A percentile compares a stretch with the other conserved stretches of the same genome.
Conservation (phyloP, 441 rosid genomes). For the Syzygium malaccense region DNA sequence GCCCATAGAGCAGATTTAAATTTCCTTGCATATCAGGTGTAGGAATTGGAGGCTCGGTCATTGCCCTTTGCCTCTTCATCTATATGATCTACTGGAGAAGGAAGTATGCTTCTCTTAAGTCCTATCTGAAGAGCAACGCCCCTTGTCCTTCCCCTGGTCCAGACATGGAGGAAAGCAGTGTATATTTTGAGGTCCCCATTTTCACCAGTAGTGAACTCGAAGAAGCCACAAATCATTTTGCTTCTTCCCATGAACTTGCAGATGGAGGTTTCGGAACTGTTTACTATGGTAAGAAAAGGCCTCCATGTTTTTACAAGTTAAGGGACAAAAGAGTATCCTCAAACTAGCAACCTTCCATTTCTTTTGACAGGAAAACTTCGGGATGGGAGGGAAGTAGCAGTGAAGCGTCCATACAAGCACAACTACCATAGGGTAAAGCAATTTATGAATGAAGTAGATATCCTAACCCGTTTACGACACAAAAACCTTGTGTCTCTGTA, state of each 20-base stretch:
- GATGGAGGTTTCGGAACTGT: constrained; percentile 84
- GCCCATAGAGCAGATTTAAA: not conserved
- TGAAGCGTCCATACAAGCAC: constrained; percentile 65
- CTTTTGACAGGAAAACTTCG: constrained; percentile 6
- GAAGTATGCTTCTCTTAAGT: constrained; percentile 16
- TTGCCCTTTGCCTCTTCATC: constrained; percentile 10
- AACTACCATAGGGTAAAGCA: constrained; percentile 45
- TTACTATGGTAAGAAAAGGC: constrained; percentile 35
- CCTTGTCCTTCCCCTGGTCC: constrained; percentile 25
- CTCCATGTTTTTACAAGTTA: not conserved
- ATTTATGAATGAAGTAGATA: constrained; percentile 66
- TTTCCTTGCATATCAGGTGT: constrained; percentile 2
- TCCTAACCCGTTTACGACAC: constrained; percentile 61
- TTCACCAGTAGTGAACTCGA: constrained; percentile 54
- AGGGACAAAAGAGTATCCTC: not conserved
- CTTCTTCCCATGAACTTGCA: constrained; percentile 38
- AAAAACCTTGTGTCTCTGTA: constrained; percentile 64
- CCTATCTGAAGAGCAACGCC: constrained; percentile 18
- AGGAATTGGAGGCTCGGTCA: constrained; percentile 29
- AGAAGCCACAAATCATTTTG: constrained; percentile 57
- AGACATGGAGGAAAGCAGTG: constrained; percentile 23
- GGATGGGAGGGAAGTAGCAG: constrained; percentile 77
- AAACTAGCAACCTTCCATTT: not conserved
- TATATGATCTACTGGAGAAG: constrained; percentile 10
- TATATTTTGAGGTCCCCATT: constrained; percentile 40